phyloP scores from a whole-genome alignment of 306 rosid species.

The Purshia tridentata region DNA sequence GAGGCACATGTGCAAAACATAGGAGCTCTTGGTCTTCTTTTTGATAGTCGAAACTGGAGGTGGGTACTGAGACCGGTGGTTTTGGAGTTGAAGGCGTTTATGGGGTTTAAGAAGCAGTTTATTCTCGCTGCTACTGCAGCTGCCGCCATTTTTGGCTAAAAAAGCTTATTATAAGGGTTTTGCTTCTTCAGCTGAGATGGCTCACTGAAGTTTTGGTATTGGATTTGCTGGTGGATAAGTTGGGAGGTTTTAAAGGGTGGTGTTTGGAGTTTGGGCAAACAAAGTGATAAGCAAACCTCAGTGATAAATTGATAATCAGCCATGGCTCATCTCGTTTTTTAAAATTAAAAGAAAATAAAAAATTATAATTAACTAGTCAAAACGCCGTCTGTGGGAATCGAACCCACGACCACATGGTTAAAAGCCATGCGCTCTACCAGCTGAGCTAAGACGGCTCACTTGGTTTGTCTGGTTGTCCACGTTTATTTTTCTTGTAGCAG shows the following conservation, averaged over 20 bases:
- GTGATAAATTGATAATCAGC: not conserved
- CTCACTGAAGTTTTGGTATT: not conserved
- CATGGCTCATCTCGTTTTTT: not conserved
- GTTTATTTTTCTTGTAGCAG: too few species aligned
- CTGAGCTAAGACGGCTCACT: conserved; percentile 33
- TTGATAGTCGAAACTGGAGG: conserved; percentile 33
- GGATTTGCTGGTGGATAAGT: not conserved
- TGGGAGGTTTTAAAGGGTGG: not conserved
- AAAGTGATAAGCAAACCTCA: not conserved
- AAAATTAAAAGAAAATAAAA: not conserved
- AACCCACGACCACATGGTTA: conserved; percentile 40
- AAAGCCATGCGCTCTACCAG: conserved; percentile 41
- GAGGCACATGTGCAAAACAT: conserved; percentile 42
- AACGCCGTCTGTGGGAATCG: conserved; percentile 39
- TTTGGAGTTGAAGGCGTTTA: conserved; percentile 42
- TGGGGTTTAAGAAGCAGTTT: conserved; percentile 55
- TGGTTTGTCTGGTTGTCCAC: not conserved
- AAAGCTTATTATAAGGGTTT: not conserved
- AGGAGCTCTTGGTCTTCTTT: conserved; percentile 3
- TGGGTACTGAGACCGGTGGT: conserved; percentile 32
- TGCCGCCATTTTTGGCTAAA: conserved; percentile 40
- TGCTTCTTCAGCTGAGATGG: not conserved
- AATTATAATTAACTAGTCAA: not conserved
- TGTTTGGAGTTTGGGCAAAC: not conserved
- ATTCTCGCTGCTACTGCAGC: conserved; percentile 45